phyloP scores from a whole-genome alignment of 148 eudicot species.

The Rhododendron molle region DNA sequence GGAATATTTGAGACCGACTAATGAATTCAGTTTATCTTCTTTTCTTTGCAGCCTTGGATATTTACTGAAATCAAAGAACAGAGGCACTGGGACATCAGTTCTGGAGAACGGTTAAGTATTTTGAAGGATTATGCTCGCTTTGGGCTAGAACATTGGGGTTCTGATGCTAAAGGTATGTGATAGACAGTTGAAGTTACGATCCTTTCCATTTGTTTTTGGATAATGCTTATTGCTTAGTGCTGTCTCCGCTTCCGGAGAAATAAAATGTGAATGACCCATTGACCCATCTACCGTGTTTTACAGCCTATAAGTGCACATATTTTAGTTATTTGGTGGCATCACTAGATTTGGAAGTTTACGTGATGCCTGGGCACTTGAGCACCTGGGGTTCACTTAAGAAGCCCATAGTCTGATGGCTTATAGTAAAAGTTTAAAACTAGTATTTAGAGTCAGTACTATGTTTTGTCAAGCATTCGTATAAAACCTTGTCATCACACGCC shows the following conservation, averaged over 20 bases:
- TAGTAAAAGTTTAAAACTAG: not conserved
- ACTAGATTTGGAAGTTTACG: not conserved
- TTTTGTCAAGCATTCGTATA: not conserved
- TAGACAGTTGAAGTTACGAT: not conserved
- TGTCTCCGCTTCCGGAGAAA: not conserved
- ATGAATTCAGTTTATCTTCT: not conserved
- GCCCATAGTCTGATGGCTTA: not conserved
- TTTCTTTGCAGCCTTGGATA: conserved; percentile 81
- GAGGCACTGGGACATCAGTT: conserved; percentile 92
- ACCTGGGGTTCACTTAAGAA: not conserved
- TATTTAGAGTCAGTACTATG: not conserved
- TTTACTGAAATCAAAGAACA: conserved; percentile 99
- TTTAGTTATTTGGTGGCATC: not conserved
- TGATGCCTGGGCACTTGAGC: not conserved
- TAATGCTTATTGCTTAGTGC: not conserved
- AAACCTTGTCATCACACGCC: not conserved
- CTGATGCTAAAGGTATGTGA: conserved; percentile 85
- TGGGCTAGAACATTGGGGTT: conserved; percentile 99
- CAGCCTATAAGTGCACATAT: not conserved
- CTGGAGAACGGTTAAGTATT: conserved; percentile 77
- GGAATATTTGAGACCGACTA: not conserved
- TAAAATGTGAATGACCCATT: not conserved
- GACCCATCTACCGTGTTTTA: not conserved
- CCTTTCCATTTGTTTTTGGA: not conserved
- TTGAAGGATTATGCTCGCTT: conserved; percentile 83